These are phyloP conservation scores for Diaporthe aspalathi DNA, from an alignment of 2,329 filamentous ascomycete genomes.

Conservation along the genomic window DNA sequence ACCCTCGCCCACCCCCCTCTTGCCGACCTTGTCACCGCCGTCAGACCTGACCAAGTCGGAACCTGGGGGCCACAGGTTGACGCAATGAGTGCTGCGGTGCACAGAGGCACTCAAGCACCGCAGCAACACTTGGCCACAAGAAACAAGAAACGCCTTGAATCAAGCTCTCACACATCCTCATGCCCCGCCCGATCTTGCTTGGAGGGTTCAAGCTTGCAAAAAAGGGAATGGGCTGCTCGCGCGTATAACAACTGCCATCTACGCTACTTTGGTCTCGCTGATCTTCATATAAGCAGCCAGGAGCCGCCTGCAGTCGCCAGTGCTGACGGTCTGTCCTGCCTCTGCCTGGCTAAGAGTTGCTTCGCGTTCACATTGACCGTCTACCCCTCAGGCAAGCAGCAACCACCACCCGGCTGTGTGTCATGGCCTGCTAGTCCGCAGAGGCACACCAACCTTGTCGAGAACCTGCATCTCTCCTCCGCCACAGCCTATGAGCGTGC, in stretches of 20 bases:
- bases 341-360: constrained; percentile 1
- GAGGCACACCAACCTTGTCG: constrained; percentile 12
- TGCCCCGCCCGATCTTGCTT: constrained; percentile 8
- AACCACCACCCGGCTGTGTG: constrained; percentile 19
- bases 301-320: constrained; percentile 8
- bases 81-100: constrained; percentile 21
- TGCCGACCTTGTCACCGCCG: constrained; percentile 10
- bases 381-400: constrained; percentile 8
- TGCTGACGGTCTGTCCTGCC: constrained; percentile 23
- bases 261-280: neutral
- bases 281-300: constrained; percentile 25
- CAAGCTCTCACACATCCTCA: constrained; percentile 18
- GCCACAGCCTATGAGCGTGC: constrained; percentile 33
- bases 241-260: neutral
- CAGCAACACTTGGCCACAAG: constrained; percentile 3
- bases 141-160: constrained; percentile 29
- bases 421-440: constrained; percentile 8
- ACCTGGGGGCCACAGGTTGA: constrained; percentile 26
- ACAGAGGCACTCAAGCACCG: constrained; percentile 22
- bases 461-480: constrained; percentile 26
- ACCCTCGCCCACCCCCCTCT: constrained; percentile 3
- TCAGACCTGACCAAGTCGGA: constrained; percentile 17
- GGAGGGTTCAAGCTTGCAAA: constrained; percentile 17
- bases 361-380: neutral
- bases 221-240: neutral